phyloP scores from a whole-genome alignment of 306 rosid species.

The Abrus pulchellus region DNA sequence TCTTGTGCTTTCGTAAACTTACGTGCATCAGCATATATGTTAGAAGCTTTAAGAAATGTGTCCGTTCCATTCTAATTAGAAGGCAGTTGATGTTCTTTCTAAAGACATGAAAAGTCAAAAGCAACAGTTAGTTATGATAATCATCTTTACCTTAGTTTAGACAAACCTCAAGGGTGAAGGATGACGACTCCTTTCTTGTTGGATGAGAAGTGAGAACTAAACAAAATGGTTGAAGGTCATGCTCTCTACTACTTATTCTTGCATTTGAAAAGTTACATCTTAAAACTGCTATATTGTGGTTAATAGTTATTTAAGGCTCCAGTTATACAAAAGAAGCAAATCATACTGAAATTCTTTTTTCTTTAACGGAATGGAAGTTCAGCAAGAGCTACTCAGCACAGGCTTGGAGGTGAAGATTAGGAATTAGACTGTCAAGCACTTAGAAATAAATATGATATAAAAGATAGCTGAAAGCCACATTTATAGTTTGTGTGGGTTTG shows the following conservation, averaged over 20 bases:
- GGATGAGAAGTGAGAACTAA: slow-evolving; percentile 8
- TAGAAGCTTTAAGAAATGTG: not conserved
- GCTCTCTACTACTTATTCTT: not conserved
- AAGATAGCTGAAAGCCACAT: too few relatives aligned
- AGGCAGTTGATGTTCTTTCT: not conserved
- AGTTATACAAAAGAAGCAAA: not conserved
- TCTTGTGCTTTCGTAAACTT: not conserved
- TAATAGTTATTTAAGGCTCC: not conserved
- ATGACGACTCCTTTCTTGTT: not conserved
- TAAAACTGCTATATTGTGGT: not conserved
- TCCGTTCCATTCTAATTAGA: not conserved
- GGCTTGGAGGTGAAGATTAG: too few relatives aligned
- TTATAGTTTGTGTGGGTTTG: too few relatives aligned
- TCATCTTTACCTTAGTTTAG: not conserved
- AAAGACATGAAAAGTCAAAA: slow-evolving; percentile 13
- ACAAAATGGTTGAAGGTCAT: not conserved
- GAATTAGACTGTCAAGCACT: too few relatives aligned
- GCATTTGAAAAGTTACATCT: not conserved
- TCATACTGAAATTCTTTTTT: not conserved
- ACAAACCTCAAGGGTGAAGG: not conserved
- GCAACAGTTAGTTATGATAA: not conserved
- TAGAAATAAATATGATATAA: too few relatives aligned
- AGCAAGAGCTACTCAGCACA: too few relatives aligned
- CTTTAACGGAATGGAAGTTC: not conserved
- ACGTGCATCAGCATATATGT: not conserved